Evolutionary conservation across 495 filamentous ascomycete species (phyloP).

Genomic region (Daldinia concentrica): DNA sequence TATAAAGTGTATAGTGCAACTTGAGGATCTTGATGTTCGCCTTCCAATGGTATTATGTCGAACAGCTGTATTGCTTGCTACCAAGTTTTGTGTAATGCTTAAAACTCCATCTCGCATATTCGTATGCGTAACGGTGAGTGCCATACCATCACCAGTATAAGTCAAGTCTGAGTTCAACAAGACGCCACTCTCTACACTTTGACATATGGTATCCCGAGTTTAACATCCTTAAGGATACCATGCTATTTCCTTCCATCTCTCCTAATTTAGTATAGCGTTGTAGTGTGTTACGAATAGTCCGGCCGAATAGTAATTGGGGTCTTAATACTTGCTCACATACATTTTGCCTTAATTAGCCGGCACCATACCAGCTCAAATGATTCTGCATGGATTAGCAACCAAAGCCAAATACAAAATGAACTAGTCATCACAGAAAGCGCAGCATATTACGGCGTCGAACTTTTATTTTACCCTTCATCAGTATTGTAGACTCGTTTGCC

Average conservation of each 20-base stretch:
- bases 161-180: conserved; percentile 1
- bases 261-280: neutral
- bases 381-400: conserved; percentile 12
- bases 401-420: conserved; percentile 23
- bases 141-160: neutral
- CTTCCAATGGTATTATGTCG: neutral
- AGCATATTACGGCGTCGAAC: neutral
- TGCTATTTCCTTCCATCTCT: conserved; percentile 6
- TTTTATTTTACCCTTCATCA: neutral
- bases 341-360: conserved; percentile 39
- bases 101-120: conserved; percentile 1
- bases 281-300: neutral
- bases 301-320: conserved; percentile 14
- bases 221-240: neutral
- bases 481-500: neutral
- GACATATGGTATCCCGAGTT: neutral
- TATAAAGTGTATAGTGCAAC: neutral
- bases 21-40: neutral
- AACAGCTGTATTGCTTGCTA: neutral
- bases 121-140: neutral
- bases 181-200: neutral
- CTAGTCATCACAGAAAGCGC: neutral
- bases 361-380: conserved; percentile 10
- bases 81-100: neutral
- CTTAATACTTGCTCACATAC: conserved; percentile 21